phyloP scores from a whole-genome alignment of 2,329 filamentous ascomycete species.

The Blastomyces silverae region DNA sequence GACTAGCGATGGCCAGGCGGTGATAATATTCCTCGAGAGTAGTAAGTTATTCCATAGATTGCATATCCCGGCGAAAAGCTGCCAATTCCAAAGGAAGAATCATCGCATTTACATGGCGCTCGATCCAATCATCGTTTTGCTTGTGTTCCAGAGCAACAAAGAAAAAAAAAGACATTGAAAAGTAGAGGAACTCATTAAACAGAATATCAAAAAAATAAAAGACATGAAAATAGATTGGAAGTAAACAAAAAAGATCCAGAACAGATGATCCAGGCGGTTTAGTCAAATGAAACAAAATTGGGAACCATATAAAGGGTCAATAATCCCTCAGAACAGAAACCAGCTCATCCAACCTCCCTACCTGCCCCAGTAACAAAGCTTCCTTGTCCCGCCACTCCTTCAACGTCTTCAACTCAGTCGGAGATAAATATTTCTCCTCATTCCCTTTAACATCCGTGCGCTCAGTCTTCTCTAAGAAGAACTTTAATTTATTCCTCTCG shows the following conservation, averaged over 20 bases:
- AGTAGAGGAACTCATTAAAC: background rate
- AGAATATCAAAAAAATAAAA: background rate
- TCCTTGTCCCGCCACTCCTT: constrained; percentile 57
- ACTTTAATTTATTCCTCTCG: constrained; percentile 64
- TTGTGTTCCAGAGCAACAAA: background rate
- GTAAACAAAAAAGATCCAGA: background rate
- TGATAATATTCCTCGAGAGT: background rate
- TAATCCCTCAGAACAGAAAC: constrained; percentile 77
- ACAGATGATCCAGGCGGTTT: background rate
- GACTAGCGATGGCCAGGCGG: background rate
- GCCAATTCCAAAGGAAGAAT: background rate
- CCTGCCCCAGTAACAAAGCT: constrained; percentile 68
- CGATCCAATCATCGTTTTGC: background rate
- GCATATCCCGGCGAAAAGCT: background rate
- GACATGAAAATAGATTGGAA: background rate
- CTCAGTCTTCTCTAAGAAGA: constrained; percentile 72
- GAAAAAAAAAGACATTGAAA: background rate
- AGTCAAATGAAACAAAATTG: background rate
- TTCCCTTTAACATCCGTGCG: constrained; percentile 78
- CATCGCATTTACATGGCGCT: background rate
- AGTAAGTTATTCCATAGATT: background rate
- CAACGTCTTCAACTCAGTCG: constrained; percentile 63
- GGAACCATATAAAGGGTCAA: constrained; percentile 34
- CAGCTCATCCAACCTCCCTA: constrained; percentile 75
- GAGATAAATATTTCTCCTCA: constrained; percentile 71